Base-by-base conservation (phyloP, 73 alveolate genomes). In the Stentor coeruleus region DNA sequence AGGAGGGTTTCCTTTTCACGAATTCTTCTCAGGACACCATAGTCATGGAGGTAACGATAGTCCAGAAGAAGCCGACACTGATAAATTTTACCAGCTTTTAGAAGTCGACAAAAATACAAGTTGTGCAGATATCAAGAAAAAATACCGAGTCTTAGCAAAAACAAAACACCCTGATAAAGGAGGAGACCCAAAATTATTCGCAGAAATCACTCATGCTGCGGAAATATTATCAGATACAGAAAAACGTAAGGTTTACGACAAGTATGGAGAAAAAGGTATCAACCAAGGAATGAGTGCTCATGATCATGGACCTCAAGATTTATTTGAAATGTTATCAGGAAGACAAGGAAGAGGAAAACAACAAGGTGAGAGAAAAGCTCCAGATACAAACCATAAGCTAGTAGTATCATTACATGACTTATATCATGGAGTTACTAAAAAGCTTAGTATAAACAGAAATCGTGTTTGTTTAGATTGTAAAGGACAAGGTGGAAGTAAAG, bases 91-190 rank as follows among this genome's bases (percentile, higher is more conserved):
- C 87, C 95, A 95, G 76, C 42, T 92, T 20, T 88, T 97, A 66
- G 99, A 98, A 40, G 98, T 97, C 49, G 88, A 86, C 49, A 86
- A 95, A 88, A 91, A 60, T 20, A 97, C 98, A 3, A 58, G 98
- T 14, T 80, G 85, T 66, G 97, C 92, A 60, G 98, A 97, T 39
- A 85, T 97, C 79, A 94, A 90, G 80, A 95, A 93, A 76, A 97
- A 98, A 3, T 97, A 85, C 91, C 88, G 97, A 82, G 94, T 94
- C 81, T 81, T 77, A 82, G 98, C 98, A 59, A 83, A 85, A 33
- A 91, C 94, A 82, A 93, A 94, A 81, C 99, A 97, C 89, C 99
- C 99, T 60, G 99, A 97, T 77, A 97, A 97, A 86, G 99, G 99
- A 11, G 99, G 99, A 38, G 97, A 89, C 73, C 95, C 98, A 39